phyloP scores from a whole-genome alignment of 2,329 filamentous ascomycete genomes.

The Scedosporium dehoogii region DNA sequence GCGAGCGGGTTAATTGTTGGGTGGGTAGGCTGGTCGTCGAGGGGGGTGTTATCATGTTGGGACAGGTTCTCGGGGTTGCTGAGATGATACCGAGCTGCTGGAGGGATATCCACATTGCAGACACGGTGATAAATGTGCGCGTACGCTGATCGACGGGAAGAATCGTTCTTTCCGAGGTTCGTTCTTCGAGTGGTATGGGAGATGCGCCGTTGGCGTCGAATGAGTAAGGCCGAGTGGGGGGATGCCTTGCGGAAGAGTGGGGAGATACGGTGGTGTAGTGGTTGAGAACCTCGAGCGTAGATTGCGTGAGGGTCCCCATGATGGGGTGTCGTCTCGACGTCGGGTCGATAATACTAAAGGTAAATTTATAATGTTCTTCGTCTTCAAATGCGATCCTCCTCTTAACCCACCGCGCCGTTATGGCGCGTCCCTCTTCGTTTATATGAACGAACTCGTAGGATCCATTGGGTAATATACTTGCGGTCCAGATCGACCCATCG shows the following conservation, averaged over 20 bases:
- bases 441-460: constrained; percentile 57
- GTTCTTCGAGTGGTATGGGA: background rate
- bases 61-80: background rate
- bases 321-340: constrained; percentile 62
- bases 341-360: constrained; percentile 67
- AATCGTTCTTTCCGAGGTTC: constrained; percentile 7
- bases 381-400: constrained; percentile 27
- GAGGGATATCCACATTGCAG: constrained; percentile 16
- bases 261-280: constrained; percentile 6
- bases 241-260: background rate
- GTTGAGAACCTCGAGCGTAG: constrained; percentile 59
- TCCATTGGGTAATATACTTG: constrained; percentile 40
- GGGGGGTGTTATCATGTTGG: background rate
- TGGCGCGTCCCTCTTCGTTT: constrained; percentile 45
- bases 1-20: background rate
- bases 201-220: background rate
- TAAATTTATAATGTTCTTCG: constrained; percentile 42
- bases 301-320: constrained; percentile 56
- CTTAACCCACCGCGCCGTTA: constrained; percentile 61
- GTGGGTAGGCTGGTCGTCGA: background rate
- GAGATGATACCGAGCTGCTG: constrained; percentile 12
- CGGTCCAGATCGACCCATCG: constrained; percentile 51
- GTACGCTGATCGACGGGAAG: constrained; percentile 15
- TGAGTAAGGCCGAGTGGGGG: constrained; percentile 4
- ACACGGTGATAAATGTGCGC: constrained; percentile 14